Percentiles rank a stretch among this genome's conserved stretches.
Evolutionary conservation across 805 yeast species (phyloP).

Genomic region (Myxozyma lipomycoides): DNA sequence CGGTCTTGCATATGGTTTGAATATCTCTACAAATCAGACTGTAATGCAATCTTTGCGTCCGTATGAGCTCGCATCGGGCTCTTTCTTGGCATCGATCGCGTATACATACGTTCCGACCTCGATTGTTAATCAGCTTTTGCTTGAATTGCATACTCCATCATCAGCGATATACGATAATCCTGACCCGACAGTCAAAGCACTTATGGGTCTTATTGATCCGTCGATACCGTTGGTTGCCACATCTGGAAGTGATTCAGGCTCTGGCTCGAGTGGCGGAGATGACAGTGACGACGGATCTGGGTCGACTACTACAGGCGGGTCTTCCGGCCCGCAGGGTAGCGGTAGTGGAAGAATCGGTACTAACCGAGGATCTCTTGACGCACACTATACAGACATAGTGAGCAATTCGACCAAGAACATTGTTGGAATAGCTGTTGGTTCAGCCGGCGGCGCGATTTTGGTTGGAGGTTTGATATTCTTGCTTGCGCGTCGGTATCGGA

Average conservation of each 20-base stretch:
- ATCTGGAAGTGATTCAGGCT: not conserved
- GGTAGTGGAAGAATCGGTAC: constrained; percentile 25
- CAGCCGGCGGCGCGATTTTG: constrained; percentile 68
- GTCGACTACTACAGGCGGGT: not conserved
- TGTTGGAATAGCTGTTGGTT: constrained; percentile 79
- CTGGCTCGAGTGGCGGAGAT: constrained; percentile 8
- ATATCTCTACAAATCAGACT: constrained; percentile 42
- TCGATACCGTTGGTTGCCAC: constrained; percentile 33
- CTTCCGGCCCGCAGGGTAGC: not conserved
- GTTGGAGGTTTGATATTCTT: constrained; percentile 60
- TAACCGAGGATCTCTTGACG: constrained; percentile 37
- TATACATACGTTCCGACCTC: constrained; percentile 72
- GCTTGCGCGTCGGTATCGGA: constrained; percentile 48
- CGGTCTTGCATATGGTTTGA: constrained; percentile 62
- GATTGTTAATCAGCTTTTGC: constrained; percentile 49
- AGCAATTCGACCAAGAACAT: constrained; percentile 40
- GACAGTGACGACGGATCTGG: constrained; percentile 3
- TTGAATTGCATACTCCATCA: constrained; percentile 46
- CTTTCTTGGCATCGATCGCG: constrained; percentile 82
- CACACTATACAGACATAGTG: constrained; percentile 31
- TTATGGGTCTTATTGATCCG: constrained; percentile 70
- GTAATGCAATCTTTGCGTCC: constrained; percentile 72
- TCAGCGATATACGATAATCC: constrained; percentile 62
- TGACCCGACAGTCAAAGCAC: constrained; percentile 49
- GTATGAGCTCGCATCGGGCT: constrained; percentile 51